These are phyloP conservation scores for Monilinia vaccinii-corymbosi DNA, from an alignment of 2,329 filamentous ascomycete species.

Conservation along the genomic window DNA sequence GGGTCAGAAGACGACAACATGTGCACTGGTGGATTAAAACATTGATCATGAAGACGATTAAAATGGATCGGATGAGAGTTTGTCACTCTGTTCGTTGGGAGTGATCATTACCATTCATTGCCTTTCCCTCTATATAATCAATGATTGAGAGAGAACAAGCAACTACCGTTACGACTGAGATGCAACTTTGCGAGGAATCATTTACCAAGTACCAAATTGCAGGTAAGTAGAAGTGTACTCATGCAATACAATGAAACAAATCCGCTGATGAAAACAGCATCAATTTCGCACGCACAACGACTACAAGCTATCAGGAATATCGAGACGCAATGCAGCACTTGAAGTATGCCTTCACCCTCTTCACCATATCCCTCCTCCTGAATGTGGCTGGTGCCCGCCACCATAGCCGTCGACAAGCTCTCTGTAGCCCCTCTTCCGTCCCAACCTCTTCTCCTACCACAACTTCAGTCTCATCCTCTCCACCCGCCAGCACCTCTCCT, in stretches of 20 bases:
- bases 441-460: not conserved
- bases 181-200: not conserved
- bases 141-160: not conserved
- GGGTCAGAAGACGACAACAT: conserved; percentile 8
- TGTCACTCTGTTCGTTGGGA: not conserved
- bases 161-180: not conserved
- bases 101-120: not conserved
- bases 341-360: not conserved
- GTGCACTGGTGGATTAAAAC: not conserved
- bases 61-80: not conserved
- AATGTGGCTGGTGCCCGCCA: conserved; percentile 3
- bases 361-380: not conserved
- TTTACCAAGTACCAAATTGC: not conserved
- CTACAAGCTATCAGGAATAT: not conserved
- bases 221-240: not conserved
- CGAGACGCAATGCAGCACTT: not conserved
- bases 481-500: not conserved
- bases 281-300: not conserved
- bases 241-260: not conserved
- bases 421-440: not conserved
- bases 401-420: not conserved
- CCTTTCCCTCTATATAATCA: not conserved
- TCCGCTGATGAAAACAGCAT: not conserved
- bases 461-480: not conserved
- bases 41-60: not conserved